Evolutionary conservation across 2,329 filamentous ascomycete genomes (phyloP), one percentile per base, ranked within the genome.

Genomic region (Beauveria asiatica): DNA sequence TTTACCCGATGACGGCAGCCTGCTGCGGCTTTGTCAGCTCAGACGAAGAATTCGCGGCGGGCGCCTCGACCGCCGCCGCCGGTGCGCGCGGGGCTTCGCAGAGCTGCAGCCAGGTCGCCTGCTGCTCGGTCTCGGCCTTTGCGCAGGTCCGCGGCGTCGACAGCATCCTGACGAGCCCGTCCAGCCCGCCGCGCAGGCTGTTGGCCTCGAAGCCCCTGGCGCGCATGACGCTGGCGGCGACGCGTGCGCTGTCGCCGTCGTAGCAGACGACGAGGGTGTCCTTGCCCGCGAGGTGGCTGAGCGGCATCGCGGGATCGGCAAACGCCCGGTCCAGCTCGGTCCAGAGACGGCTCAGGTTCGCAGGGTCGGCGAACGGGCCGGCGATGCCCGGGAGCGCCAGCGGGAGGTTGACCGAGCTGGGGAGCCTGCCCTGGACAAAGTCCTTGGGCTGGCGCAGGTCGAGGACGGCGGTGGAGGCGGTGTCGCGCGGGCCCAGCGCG

Each of bases 151-250:
- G 44, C 4, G 58, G 46, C 3, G 37, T 27, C 46, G 52, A 44
- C 25, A 61, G 39, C 45, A 53, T 37, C 25, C 27, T 27, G 16
- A 39, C 48, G 6, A 60, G 52, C 5, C 62, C 65, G 6, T 53
- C 27, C 30, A 69, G 67, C 0, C 80, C 80, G 9, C 77, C 78
- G 23, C 72, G 69, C 23, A 82, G 64, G 64, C 76, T 80, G 46
- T 77, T 75, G 1, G 78, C 78, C 60, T 75, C 72, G 25, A 76
- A 70, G 0, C 77, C 79, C 63, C 78, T 80, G 0, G 78, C 79
- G 5, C 80, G 72, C 52, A 84, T 66, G 3, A 84, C 75, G 57
- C 80, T 82, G 2, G 78, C 78, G 3, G 80, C 81, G 5, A 84
- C 75, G 0, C 82, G 74, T 5, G 81, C 74, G 33, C 76, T 79